Evolutionary conservation across 306 rosid species (phyloP).

Genomic region (Hippophae gyantsensis): DNA sequence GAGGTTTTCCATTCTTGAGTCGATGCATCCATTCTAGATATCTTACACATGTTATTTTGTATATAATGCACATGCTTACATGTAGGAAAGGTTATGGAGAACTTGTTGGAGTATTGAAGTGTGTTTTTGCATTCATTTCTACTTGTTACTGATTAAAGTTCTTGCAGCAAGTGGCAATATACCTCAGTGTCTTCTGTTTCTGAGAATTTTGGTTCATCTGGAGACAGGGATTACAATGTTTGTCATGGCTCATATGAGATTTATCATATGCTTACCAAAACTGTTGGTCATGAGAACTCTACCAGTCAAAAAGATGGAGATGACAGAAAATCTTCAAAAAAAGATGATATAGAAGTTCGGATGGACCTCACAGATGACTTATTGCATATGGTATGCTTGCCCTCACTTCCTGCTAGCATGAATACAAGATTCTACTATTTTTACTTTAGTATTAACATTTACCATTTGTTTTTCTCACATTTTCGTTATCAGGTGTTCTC

Average conservation of each 20-base stretch:
- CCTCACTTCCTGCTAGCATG: no score
- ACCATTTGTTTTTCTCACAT: conserved; percentile 4
- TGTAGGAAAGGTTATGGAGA: background rate
- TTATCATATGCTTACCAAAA: conserved; percentile 22
- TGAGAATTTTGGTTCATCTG: conserved; percentile 39
- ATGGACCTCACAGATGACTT: conserved; percentile 98
- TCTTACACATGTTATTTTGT: background rate
- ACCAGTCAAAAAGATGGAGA: conserved; percentile 35
- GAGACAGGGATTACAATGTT: conserved; percentile 36
- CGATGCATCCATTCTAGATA: background rate
- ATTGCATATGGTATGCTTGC: conserved; percentile 67
- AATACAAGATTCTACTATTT: background rate
- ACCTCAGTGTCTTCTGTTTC: conserved; percentile 35
- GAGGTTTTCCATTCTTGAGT: no score
- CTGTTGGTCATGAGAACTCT: conserved; percentile 28
- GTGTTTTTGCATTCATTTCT: background rate
- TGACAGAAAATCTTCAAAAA: conserved; percentile 29
- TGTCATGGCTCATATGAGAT: conserved; percentile 27
- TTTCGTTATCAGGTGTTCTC: conserved; percentile 66
- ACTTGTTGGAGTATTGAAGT: background rate
- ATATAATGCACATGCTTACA: background rate
- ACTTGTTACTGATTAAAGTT: conserved; percentile 12
- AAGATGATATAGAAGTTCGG: conserved; percentile 62
- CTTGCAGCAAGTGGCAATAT: conserved; percentile 52
- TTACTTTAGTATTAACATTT: background rate